phyloP scores from a whole-genome alignment of 768 basidiomycete genomes.

The Strobilomyces dryophilus region DNA sequence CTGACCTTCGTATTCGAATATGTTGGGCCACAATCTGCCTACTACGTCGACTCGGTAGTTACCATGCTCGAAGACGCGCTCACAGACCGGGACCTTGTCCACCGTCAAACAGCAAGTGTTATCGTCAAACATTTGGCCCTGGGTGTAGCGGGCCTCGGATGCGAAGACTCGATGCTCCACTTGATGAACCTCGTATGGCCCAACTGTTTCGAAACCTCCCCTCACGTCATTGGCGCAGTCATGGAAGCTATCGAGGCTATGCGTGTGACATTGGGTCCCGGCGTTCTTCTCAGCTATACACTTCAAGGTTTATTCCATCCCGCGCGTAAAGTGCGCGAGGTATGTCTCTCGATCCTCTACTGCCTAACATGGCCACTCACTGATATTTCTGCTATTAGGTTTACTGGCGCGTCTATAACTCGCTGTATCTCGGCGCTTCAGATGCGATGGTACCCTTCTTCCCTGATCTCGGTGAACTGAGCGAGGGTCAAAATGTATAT shows the following conservation, averaged over 20 bases:
- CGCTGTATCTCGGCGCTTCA: slow-evolving; percentile 83
- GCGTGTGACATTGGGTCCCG: slow-evolving; percentile 93
- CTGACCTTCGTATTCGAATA: slow-evolving; percentile 99
- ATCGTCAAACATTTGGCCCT: slow-evolving; percentile 98
- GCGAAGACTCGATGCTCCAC: slow-evolving; percentile 97
- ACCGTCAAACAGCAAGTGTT: slow-evolving; percentile 95
- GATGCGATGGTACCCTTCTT: slow-evolving; percentile 96
- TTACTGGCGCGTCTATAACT: slow-evolving; percentile 96
- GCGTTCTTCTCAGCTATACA: slow-evolving; percentile 86
- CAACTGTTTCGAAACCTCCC: slow-evolving; percentile 97
- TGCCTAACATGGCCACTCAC: slow-evolving; percentile 1
- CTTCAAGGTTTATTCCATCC: slow-evolving; percentile 97
- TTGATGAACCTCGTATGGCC: slow-evolving; percentile 99
- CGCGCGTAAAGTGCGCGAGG: slow-evolving; percentile 93
- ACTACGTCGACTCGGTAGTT: slow-evolving; percentile 95
- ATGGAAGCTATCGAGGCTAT: slow-evolving; percentile 99
- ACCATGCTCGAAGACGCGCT: slow-evolving; percentile 98
- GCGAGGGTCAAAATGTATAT: slow-evolving; percentile 87
- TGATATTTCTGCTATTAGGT: slow-evolving; percentile 32
- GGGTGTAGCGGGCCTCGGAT: slow-evolving; percentile 94
- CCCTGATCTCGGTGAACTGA: slow-evolving; percentile 85
- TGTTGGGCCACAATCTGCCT: slow-evolving; percentile 93
- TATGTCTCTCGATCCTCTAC: slow-evolving; percentile 33
- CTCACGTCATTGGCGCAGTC: slow-evolving; percentile 89
- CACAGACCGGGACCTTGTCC: slow-evolving; percentile 96